Evolutionary conservation across 495 filamentous ascomycete species (phyloP), one percentile per base, ranked within the genome.

Genomic region (Aspergillus indologenus): DNA sequence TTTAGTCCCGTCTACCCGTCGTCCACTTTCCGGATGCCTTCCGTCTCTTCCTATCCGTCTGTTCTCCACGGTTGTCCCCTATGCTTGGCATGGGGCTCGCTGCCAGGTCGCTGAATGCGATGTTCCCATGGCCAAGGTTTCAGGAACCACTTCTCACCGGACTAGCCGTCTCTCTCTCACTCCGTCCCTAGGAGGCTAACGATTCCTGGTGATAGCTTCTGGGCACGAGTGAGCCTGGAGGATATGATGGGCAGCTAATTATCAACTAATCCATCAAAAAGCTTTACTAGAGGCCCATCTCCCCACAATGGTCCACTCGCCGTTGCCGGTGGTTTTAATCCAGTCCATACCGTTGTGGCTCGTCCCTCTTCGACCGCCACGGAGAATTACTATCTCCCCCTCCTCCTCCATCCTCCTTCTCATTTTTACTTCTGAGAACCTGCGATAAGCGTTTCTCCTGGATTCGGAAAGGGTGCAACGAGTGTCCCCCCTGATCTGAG

Each of bases 221-320:
- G 34, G 34, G 12, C 7, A 40, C 4, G 34, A 8, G 26, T 4
- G 26, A 29, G 26, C 26, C 26, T 4, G 26, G 5, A 40, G 34
- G 7, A 9, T 40, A 40, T 26, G 47, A 50, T 50, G 47, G 8
- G 17, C 47, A 51, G 24, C 48, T 6, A 15, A 15, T 29, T 51
- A 17, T 51, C 23, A 24, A 51, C 48, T 45, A 49, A 23, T 48
- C 40, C 45, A 42, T 53, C 52, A 34, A 51, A 61, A 61, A 49
- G 60, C 60, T 54, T 58, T 57, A 40, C 55, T 53, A 23, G 18
- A 57, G 29, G 55, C 5, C 26, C 49, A 19, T 40, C 54, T 40
- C 47, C 34, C 60, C 60, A 61, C 48, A 56, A 43, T 40, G 24
- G 54, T 50, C 60, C 60, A 61, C 60, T 45, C 48, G 42, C 48